Evolutionary conservation across 2,329 filamentous ascomycete species (phyloP).

Genomic region (Aspergillus hortae): DNA sequence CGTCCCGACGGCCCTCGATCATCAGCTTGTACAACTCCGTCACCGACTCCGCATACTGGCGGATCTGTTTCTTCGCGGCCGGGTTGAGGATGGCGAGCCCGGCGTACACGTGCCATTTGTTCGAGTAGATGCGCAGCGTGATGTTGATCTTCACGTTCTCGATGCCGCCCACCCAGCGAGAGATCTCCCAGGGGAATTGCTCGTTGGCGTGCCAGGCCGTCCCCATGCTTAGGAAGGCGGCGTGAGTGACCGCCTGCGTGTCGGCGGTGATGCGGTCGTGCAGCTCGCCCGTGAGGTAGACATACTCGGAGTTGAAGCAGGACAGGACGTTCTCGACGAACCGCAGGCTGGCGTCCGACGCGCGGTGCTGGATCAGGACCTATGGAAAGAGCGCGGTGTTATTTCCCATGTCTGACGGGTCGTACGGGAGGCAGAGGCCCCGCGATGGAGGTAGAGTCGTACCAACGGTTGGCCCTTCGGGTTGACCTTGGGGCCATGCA

Average conservation of each 20-base stretch:
- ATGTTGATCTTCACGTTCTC: conserved; percentile 99
- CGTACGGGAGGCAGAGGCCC: no score
- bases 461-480: conserved; percentile 86
- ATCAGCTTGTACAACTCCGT: conserved; percentile 96
- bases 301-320: conserved; percentile 80
- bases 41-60: conserved; percentile 87
- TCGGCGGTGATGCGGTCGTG: conserved; percentile 98
- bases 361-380: conserved; percentile 87
- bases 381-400: conserved; percentile 28
- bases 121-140: conserved; percentile 92
- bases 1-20: conserved; percentile 76
- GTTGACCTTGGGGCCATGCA: conserved; percentile 90
- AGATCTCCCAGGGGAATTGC: conserved; percentile 95
- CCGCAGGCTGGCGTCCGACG: conserved; percentile 68
- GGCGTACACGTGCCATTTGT: conserved; percentile 99
- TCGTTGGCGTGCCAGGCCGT: conserved; percentile 94
- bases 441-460: conserved; percentile 15
- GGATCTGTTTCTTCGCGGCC: conserved; percentile 84
- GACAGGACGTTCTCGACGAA: conserved; percentile 79
- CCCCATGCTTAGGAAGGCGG: conserved; percentile 95
- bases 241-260: conserved; percentile 96
- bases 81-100: conserved; percentile 96
- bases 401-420: background rate
- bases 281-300: conserved; percentile 79
- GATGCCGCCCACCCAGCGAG: conserved; percentile 93